phyloP scores from a whole-genome alignment of 2,329 filamentous ascomycete species.

The Cryphonectria carpinicola region DNA sequence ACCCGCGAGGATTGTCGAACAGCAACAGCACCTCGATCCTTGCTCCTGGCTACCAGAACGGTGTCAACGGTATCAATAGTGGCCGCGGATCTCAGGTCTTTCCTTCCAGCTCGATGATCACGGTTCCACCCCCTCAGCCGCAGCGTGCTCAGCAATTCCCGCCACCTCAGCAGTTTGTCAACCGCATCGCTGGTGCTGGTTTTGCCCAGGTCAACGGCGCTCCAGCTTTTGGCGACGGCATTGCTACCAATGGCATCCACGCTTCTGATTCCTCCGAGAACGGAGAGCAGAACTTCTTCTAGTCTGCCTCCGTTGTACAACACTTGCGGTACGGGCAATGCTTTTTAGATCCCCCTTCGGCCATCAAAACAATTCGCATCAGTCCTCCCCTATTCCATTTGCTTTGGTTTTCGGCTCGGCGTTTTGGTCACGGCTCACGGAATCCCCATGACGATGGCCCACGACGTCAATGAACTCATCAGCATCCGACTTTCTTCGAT shows the following conservation, averaged over 20 bases:
- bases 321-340: slow-evolving; percentile 24
- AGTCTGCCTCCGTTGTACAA: slow-evolving; percentile 30
- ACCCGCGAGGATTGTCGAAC: slow-evolving; percentile 48
- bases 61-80: slow-evolving; percentile 37
- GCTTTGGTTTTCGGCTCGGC: slow-evolving; percentile 19
- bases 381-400: slow-evolving; percentile 8
- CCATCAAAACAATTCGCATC: slow-evolving; percentile 22
- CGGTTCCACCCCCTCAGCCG: slow-evolving; percentile 32
- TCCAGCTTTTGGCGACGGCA: slow-evolving; percentile 15
- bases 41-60: slow-evolving; percentile 37
- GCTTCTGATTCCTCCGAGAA: slow-evolving; percentile 25
- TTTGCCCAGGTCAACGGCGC: slow-evolving; percentile 21
- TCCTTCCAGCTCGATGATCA: slow-evolving; percentile 29
- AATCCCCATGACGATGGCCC: slow-evolving; percentile 27
- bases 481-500: slow-evolving; percentile 25
- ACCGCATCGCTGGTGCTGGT: slow-evolving; percentile 17
- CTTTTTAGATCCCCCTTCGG: slow-evolving; percentile 28
- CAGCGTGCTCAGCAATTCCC: slow-evolving; percentile 29
- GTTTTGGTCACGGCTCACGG: slow-evolving; percentile 16
- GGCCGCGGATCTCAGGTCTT: slow-evolving; percentile 31
- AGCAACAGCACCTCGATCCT: slow-evolving; percentile 41
- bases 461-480: slow-evolving; percentile 28
- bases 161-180: slow-evolving; percentile 28
- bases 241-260: slow-evolving; percentile 33
- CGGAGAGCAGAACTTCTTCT: slow-evolving; percentile 35